phyloP scores from a whole-genome alignment of 1,284 basidiomycete species.

The Sanghuangporus sanghuang region DNA sequence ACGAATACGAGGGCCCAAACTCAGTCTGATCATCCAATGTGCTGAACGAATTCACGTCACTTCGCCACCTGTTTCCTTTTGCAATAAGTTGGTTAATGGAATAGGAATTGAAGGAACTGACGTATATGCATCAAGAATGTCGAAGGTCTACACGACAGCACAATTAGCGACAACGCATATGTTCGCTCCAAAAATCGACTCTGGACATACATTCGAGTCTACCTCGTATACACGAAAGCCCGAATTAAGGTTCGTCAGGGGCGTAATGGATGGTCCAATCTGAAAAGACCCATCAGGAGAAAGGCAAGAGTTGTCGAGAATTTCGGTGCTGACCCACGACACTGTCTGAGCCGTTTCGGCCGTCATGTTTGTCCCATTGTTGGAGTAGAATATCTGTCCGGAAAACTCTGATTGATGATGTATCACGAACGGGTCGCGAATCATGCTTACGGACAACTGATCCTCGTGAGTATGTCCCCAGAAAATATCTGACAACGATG shows the following conservation, averaged over 20 bases:
- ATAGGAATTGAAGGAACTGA: constrained; percentile 29
- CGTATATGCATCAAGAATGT: constrained; percentile 71
- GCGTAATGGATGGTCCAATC: constrained; percentile 70
- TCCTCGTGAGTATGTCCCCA: constrained; percentile 84
- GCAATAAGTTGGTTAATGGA: not conserved
- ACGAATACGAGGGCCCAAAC: constrained; percentile 60
- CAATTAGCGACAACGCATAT: not conserved
- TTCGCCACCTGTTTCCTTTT: constrained; percentile 46
- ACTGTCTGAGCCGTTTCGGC: constrained; percentile 51
- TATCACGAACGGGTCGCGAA: not conserved
- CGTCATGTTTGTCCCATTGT: constrained; percentile 62
- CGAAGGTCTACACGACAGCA: constrained; percentile 51
- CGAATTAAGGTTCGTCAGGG: constrained; percentile 70
- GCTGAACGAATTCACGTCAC: constrained; percentile 54
- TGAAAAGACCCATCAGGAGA: constrained; percentile 19
- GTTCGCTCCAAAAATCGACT: not conserved
- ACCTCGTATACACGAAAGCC: constrained; percentile 79
- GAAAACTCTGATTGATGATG: not conserved
- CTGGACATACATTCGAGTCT: constrained; percentile 54
- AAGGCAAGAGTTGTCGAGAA: not conserved
- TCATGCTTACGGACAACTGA: constrained; percentile 52
- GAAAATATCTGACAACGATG: constrained; percentile 51
- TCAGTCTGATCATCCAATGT: constrained; percentile 47
- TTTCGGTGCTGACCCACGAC: constrained; percentile 41
- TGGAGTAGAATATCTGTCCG: constrained; percentile 66